These are phyloP conservation scores for Fusarium oxysporum DNA, from an alignment of 2,329 filamentous ascomycete species.

Conservation along the genomic window DNA sequence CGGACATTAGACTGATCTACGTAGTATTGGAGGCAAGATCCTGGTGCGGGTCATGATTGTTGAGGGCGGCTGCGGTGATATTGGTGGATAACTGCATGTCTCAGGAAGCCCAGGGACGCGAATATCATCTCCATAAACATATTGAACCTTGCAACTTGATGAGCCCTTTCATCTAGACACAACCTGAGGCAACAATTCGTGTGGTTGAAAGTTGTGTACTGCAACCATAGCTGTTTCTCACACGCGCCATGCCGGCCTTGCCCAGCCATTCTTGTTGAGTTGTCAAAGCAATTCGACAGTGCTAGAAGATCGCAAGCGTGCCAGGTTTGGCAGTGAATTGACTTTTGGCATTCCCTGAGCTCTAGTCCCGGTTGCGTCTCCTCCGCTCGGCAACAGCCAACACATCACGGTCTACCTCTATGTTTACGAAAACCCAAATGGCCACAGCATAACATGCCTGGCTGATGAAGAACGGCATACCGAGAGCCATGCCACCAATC, in stretches of 20 bases:
- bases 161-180: background rate
- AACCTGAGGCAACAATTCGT: background rate
- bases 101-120: background rate
- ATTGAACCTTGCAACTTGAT: background rate
- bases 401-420: background rate
- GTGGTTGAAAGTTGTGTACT: background rate
- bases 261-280: too few species aligned
- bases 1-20: background rate
- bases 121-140: background rate
- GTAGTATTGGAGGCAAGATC: background rate
- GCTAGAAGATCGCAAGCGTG: too few species aligned
- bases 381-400: background rate
- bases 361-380: background rate
- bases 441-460: conserved; percentile 38
- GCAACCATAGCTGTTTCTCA: background rate
- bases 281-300: background rate
- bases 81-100: background rate
- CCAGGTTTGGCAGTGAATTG: fast-evolving
- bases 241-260: background rate
- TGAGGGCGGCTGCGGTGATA: background rate
- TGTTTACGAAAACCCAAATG: conserved; percentile 16
- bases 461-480: conserved; percentile 45
- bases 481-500: conserved; percentile 46
- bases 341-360: background rate
- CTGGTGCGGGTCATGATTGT: background rate